Percentiles rank a stretch among this genome's conserved stretches.
These are phyloP conservation scores for Botryosphaeria dothidea DNA, from an alignment of 2,329 filamentous ascomycete species.

Conservation along the genomic window DNA sequence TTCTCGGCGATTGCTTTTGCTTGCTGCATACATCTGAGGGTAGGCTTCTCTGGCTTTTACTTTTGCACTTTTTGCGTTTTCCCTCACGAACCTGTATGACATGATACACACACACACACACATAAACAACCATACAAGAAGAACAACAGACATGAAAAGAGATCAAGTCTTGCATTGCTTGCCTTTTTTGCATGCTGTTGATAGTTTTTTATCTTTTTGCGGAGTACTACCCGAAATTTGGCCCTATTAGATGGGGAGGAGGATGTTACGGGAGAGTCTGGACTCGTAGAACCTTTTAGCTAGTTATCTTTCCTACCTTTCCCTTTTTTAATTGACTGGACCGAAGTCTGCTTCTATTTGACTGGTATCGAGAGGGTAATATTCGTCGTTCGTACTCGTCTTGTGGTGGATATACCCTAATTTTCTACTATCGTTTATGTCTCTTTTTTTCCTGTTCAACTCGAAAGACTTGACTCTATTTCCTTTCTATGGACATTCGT, in stretches of 20 bases:
- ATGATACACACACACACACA: slow-evolving; percentile 11
- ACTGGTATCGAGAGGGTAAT: too few species aligned
- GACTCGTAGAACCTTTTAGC: too few species aligned
- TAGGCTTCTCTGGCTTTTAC: background rate
- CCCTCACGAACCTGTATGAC: slow-evolving; percentile 14
- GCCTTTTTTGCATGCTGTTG: slow-evolving; percentile 1
- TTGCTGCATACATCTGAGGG: background rate
- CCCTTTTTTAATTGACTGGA: background rate
- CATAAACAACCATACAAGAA: background rate
- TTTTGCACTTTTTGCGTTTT: background rate
- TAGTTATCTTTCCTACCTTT: background rate
- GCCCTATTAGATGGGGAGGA: background rate
- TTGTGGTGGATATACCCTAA: too few species aligned
- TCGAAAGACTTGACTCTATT: too few species aligned
- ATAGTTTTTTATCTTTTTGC: background rate
- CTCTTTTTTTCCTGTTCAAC: too few species aligned
- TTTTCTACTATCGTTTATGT: too few species aligned
- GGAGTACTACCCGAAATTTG: background rate
- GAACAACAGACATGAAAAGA: slow-evolving; percentile 11
- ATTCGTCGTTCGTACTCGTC: too few species aligned
- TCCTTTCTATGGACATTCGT: too few species aligned
- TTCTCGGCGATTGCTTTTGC: background rate
- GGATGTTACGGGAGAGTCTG: background rate
- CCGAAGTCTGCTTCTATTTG: background rate
- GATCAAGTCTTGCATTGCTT: background rate